Conservation (phyloP, 2,329 filamentous ascomycete species). For the Chrysosphaeria jannelii region DNA sequence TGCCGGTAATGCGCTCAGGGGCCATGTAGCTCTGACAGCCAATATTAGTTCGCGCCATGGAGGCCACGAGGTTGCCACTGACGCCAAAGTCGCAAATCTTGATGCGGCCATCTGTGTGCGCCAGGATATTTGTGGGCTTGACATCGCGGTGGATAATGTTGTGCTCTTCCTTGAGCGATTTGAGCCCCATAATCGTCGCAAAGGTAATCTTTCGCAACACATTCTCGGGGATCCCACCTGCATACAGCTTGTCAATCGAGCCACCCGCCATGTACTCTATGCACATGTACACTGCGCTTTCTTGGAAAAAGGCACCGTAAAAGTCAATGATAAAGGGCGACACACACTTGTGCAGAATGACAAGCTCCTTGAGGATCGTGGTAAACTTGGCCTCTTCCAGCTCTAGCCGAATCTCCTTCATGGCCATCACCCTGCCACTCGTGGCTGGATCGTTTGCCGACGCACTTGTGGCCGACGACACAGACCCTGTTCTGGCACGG, state of each 20-base stretch:
- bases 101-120: constrained; percentile 68
- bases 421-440: constrained; percentile 73
- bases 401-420: constrained; percentile 94
- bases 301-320: constrained; percentile 95
- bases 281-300: constrained; percentile 95
- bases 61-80: constrained; percentile 82
- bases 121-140: constrained; percentile 93
- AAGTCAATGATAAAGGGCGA: constrained; percentile 97
- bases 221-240: constrained; percentile 63
- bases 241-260: constrained; percentile 87
- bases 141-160: constrained; percentile 98
- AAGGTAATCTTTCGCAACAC: constrained; percentile 75
- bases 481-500: constrained; percentile 7
- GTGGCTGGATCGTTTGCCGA: constrained; percentile 11
- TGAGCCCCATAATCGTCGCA: constrained; percentile 70
- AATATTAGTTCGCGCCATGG: constrained; percentile 95
- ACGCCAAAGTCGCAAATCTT: constrained; percentile 99
- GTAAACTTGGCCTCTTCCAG: constrained; percentile 91
- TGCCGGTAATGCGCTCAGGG: constrained; percentile 75
- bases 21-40: constrained; percentile 99
- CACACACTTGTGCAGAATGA: constrained; percentile 80
- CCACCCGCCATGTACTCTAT: constrained; percentile 99
- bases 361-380: constrained; percentile 89
- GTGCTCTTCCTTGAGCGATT: constrained; percentile 84
- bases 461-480: constrained; percentile 4